These are phyloP conservation scores for Aspergillus sp. DNA, from an alignment of 2,329 filamentous ascomycete genomes.

Conservation along the genomic window DNA sequence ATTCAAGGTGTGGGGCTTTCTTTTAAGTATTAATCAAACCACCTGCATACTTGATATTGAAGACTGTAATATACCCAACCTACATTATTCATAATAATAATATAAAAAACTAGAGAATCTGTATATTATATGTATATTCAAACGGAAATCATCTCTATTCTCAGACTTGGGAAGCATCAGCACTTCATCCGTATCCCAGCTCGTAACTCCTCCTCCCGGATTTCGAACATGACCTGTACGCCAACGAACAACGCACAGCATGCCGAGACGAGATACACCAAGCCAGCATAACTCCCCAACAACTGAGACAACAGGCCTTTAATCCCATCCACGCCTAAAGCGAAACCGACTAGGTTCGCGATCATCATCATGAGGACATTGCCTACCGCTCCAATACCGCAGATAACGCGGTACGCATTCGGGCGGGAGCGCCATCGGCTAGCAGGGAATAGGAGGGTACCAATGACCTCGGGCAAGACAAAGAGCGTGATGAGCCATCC, in stretches of 20 bases:
- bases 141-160: not conserved
- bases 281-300: slow-evolving; percentile 72
- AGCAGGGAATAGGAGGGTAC: slow-evolving; percentile 69
- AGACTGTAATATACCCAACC: not conserved
- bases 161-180: slow-evolving; percentile 38
- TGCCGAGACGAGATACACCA: slow-evolving; percentile 70
- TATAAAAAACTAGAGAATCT: not conserved
- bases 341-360: slow-evolving; percentile 93
- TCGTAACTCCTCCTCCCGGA: slow-evolving; percentile 79
- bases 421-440: slow-evolving; percentile 69
- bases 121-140: not conserved
- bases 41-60: not conserved
- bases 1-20: slow-evolving; percentile 46
- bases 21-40: slow-evolving; percentile 19
- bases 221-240: slow-evolving; percentile 94
- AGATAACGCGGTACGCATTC: slow-evolving; percentile 74
- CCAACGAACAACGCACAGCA: slow-evolving; percentile 78
- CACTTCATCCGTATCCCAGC: slow-evolving; percentile 82
- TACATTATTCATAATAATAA: not conserved
- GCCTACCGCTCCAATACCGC: slow-evolving; percentile 73
- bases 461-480: slow-evolving; percentile 83
- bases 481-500: slow-evolving; percentile 96
- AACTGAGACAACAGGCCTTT: slow-evolving; percentile 74
- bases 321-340: slow-evolving; percentile 84
- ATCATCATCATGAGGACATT: slow-evolving; percentile 95